These are phyloP conservation scores for Moesziomyces globuligerus DNA, from an alignment of 1,284 basidiomycete genomes.

Conservation along the genomic window DNA sequence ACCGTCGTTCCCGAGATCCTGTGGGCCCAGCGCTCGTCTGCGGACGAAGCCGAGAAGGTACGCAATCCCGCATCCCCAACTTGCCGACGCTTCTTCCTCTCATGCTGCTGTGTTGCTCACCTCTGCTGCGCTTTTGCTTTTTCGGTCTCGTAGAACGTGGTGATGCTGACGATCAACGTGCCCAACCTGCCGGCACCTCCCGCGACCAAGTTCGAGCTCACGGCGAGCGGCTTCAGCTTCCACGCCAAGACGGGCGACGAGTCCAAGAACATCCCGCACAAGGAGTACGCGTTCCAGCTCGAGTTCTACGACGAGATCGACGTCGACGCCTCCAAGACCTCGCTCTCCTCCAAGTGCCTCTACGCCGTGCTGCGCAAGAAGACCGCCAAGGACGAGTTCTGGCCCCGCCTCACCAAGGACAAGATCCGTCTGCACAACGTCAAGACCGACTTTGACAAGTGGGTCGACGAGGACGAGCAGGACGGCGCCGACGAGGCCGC, in stretches of 20 bases:
- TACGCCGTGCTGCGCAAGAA: slow-evolving; percentile 65
- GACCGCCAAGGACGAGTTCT: slow-evolving; percentile 63
- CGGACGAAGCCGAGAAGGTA: slow-evolving; percentile 60
- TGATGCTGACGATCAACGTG: slow-evolving; percentile 67
- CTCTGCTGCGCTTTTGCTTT: not conserved
- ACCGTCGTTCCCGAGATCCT: slow-evolving; percentile 63
- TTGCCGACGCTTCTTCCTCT: not conserved
- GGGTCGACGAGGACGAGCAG: slow-evolving; percentile 68
- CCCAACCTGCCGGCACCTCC: slow-evolving; percentile 62
- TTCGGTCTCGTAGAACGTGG: slow-evolving; percentile 46
- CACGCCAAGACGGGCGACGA: slow-evolving; percentile 54
- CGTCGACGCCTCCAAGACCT: slow-evolving; percentile 58
- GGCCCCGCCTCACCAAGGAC: slow-evolving; percentile 67
- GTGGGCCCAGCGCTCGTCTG: slow-evolving; percentile 65
- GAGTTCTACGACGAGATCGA: slow-evolving; percentile 66
- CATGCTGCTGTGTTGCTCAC: not conserved
- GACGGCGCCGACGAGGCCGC: slow-evolving; percentile 49
- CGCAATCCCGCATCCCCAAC: not conserved
- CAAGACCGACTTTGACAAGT: slow-evolving; percentile 68
- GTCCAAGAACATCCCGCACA: slow-evolving; percentile 56
- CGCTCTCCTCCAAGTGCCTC: slow-evolving; percentile 63
- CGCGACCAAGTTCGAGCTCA: slow-evolving; percentile 63
- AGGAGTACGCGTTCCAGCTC: slow-evolving; percentile 62
- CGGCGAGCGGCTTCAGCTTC: slow-evolving; percentile 55
- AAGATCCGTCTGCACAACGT: slow-evolving; percentile 67